Percentiles rank a stretch among this genome's conserved stretches.
These are phyloP conservation scores for Aeschynomene evenia DNA, from an alignment of 306 rosid genomes.

Conservation along the genomic window DNA sequence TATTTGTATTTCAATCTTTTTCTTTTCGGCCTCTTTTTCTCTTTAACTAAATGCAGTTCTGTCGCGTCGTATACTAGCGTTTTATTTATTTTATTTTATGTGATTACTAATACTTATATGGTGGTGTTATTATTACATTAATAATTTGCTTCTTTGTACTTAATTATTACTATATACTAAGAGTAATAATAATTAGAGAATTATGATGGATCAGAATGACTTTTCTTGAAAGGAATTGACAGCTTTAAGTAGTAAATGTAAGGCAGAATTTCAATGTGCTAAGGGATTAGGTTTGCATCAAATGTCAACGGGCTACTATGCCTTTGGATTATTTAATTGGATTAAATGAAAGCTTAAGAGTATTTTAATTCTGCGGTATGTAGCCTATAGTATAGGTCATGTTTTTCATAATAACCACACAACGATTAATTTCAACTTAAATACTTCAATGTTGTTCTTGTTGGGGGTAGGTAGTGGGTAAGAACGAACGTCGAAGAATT, in stretches of 20 bases:
- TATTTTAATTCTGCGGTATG: too few relatives aligned
- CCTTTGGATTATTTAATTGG: background rate
- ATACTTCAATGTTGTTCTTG: background rate
- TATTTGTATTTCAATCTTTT: background rate
- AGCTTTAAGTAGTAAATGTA: slow-evolving; percentile 6
- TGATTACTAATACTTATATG: background rate
- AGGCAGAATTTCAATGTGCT: background rate
- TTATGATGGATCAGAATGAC: background rate
- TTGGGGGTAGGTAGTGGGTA: too few relatives aligned
- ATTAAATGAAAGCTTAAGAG: background rate
- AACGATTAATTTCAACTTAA: too few relatives aligned
- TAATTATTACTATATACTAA: too few relatives aligned
- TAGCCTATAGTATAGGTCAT: too few relatives aligned
- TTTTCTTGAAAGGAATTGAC: background rate
- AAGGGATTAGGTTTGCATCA: background rate
- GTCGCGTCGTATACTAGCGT: background rate
- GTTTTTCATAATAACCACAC: too few relatives aligned
- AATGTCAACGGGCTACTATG: background rate
- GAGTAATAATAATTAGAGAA: slow-evolving; percentile 16
- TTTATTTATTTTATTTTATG: background rate
- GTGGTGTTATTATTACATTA: background rate
- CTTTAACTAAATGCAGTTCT: background rate
- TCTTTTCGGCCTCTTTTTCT: too few relatives aligned
- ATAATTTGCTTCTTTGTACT: background rate
- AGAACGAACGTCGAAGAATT: too few relatives aligned